A percentile compares a stretch with the other conserved stretches of the same genome.
phyloP scores from a whole-genome alignment of 1,284 basidiomycete genomes.

The Cutaneotrichosporon sp. region DNA sequence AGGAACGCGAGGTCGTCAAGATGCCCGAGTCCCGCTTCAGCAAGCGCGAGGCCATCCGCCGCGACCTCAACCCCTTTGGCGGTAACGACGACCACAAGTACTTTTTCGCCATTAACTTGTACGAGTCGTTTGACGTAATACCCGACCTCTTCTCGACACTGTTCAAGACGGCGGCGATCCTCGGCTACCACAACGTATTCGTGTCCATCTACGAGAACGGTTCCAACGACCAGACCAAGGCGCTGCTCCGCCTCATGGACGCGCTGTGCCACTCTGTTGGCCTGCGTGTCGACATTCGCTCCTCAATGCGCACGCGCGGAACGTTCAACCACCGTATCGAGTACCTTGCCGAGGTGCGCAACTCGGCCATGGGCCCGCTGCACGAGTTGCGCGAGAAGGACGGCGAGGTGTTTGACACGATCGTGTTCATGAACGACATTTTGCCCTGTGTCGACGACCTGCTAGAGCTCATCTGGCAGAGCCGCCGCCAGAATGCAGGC shows the following conservation, averaged over 20 bases:
- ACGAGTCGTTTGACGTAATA: slow-evolving; percentile 96
- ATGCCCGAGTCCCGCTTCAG: slow-evolving; percentile 14
- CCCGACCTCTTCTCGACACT: slow-evolving; percentile 94
- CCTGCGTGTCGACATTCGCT: slow-evolving; percentile 82
- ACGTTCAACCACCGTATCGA: slow-evolving; percentile 98
- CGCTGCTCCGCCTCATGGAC: slow-evolving; percentile 84
- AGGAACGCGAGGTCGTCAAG: slow-evolving; percentile 20
- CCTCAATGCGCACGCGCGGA: slow-evolving; percentile 80
- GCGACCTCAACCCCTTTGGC: slow-evolving; percentile 39
- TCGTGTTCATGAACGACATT: slow-evolving; percentile 98
- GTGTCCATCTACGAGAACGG: slow-evolving; percentile 98
- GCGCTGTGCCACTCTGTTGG: slow-evolving; percentile 81
- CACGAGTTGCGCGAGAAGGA: slow-evolving; percentile 84
- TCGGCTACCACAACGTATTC: slow-evolving; percentile 93
- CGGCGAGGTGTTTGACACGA: slow-evolving; percentile 85
- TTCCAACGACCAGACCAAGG: slow-evolving; percentile 92
- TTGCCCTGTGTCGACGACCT: slow-evolving; percentile 91
- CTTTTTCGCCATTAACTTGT: slow-evolving; percentile 95
- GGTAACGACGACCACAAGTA: slow-evolving; percentile 68
- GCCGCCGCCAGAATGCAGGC: slow-evolving; percentile 81
- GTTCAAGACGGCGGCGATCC: slow-evolving; percentile 77
- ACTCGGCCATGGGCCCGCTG: slow-evolving; percentile 85
- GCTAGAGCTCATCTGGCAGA: slow-evolving; percentile 92
- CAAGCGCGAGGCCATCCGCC: slow-evolving; percentile 47
- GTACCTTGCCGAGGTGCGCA: slow-evolving; percentile 93